Evolutionary conservation across 2,329 filamentous ascomycete species (phyloP).

Genomic region (Trichoderma polysporum): DNA sequence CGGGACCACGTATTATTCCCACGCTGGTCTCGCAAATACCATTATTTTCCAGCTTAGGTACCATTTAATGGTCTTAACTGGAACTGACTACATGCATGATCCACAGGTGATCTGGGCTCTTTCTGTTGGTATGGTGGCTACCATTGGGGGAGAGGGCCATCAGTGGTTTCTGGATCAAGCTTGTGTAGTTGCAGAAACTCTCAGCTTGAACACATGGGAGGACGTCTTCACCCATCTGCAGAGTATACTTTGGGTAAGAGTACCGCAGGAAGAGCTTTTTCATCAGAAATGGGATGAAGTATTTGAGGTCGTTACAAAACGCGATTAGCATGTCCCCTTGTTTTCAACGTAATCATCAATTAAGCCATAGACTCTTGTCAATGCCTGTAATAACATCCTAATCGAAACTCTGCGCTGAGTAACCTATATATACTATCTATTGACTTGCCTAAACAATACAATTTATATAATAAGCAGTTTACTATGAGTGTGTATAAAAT

Average conservation of each 20-base stretch:
- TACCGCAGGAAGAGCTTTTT: slow-evolving; percentile 9
- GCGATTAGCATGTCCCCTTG: background rate
- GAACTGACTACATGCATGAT: background rate
- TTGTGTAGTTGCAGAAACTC: background rate
- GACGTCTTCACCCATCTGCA: background rate
- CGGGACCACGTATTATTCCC: slow-evolving; percentile 14
- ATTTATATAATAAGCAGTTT: background rate
- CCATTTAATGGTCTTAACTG: background rate
- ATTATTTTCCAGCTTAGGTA: background rate
- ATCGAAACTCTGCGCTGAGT: background rate
- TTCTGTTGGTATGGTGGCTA: slow-evolving; percentile 7
- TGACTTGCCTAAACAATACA: background rate
- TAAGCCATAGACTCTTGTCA: background rate
- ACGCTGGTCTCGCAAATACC: background rate
- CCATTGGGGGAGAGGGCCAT: background rate
- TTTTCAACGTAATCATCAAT: background rate
- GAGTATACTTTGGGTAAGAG: slow-evolving; percentile 2
- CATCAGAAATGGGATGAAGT: background rate
- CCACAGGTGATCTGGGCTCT: slow-evolving; percentile 1
- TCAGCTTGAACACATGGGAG: background rate
- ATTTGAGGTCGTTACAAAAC: background rate
- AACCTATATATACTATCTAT: background rate
- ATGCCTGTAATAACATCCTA: background rate
- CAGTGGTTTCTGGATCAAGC: background rate
- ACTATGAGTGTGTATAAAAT: too few relatives aligned